Base-by-base conservation (phyloP, 306 rosid species). In the Acacia melanoxylon region DNA sequence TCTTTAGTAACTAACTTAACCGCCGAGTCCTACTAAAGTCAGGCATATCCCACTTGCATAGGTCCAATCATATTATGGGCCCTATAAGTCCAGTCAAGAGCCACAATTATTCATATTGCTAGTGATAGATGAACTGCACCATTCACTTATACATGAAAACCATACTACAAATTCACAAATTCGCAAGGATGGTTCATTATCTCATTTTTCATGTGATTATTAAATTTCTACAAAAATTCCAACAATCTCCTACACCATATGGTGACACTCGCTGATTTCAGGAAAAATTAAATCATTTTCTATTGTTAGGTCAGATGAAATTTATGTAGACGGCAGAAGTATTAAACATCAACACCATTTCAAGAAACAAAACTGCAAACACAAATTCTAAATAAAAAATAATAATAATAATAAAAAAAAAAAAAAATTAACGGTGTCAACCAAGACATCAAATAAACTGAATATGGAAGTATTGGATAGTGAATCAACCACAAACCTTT, bases 401-500 rank as follows among this genome's bases (percentile, higher is more conserved):
- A 66, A n/a, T n/a, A n/a, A n/a, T n/a, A n/a, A n/a, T n/a, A 29
- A 29, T 1, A 29, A 2, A 29, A 29, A 29, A 29, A 1, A 66
- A 24, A 66, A 76, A 78, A 74, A 77, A 74, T 29, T 24, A 76
- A 78, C 8, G 52, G 48, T 37, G 25, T 42, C 58, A 71, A 41
- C 54, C 70, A 12, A 70, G 71, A 54, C 71, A 80, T 37, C 15
- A 19, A 80, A 56, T 27, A 77, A 51, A 17, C 63, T 35, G 54
- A 66, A 72, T 56, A 33, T 17, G 62, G 49, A 83, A 73, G 68
- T 35, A 22, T 31, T 40, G 40, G 52, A 82, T 63, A 31, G n/a
- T 70, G 29, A 83, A 80, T 72, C 68, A 76, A 78, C 79, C 72
- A 86, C 94, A 17, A 82, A 96, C 99, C 99, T 96, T 97, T 12